Percentiles rank a stretch among this genome's conserved stretches.
phyloP scores from a whole-genome alignment of 805 yeast species.

The Candida anglica region DNA sequence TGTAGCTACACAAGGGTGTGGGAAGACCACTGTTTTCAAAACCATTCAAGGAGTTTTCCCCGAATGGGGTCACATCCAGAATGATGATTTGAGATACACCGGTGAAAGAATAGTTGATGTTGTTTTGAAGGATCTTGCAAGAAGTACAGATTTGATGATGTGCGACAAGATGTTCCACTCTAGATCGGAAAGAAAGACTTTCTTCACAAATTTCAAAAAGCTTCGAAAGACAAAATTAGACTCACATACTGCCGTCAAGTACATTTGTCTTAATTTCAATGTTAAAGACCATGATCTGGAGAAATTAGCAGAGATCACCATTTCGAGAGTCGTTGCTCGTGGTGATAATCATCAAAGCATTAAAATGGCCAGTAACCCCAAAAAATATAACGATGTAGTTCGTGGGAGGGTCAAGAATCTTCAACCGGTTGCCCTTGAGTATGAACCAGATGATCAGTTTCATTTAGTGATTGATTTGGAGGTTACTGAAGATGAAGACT shows the following conservation, averaged over 20 bases:
- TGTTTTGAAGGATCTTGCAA: constrained; percentile 30
- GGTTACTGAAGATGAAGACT: constrained; percentile 33
- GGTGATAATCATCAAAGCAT: constrained; percentile 92
- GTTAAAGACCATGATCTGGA: constrained; percentile 28
- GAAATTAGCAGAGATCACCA: constrained; percentile 49
- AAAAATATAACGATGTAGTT: constrained; percentile 54
- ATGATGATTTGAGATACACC: constrained; percentile 64
- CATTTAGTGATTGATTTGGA: constrained; percentile 61
- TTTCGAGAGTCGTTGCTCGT: constrained; percentile 55
- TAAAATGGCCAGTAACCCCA: constrained; percentile 48
- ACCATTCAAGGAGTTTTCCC: constrained; percentile 56
- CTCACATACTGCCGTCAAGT: constrained; percentile 38
- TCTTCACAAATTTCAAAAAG: constrained; percentile 49
- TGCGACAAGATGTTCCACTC: constrained; percentile 84
- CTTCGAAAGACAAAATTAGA: constrained; percentile 43
- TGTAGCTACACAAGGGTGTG: constrained; percentile 90
- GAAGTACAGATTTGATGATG: constrained; percentile 48
- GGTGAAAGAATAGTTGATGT: constrained; percentile 46
- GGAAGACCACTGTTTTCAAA: constrained; percentile 79
- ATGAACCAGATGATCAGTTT: constrained; percentile 62
- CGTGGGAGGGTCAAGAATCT: constrained; percentile 67
- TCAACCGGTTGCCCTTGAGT: constrained; percentile 48
- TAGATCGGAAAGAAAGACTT: constrained; percentile 60
- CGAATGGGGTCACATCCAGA: constrained; percentile 71
- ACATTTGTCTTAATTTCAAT: constrained; percentile 71